These are phyloP conservation scores for Solanum corneliomulleri DNA, from an alignment of 257 asterid species.

Conservation along the genomic window DNA sequence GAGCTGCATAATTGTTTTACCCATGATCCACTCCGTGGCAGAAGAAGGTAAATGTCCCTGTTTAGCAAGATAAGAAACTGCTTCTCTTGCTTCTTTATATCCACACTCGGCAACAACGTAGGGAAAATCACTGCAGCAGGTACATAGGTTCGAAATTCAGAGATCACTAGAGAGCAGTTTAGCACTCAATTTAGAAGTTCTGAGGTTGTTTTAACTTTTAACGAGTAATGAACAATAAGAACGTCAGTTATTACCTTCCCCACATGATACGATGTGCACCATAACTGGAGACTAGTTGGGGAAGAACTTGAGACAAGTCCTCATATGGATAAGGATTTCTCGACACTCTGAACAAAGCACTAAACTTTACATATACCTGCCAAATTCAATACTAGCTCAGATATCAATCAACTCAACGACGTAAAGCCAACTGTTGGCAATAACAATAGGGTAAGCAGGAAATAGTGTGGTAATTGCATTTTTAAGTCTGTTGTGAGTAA, in stretches of 20 bases:
- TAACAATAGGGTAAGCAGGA: neutral
- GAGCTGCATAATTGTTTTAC: constrained; percentile 42
- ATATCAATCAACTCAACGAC: neutral
- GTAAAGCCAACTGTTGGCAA: neutral
- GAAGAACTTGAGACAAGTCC: constrained; percentile 38
- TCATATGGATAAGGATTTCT: constrained; percentile 51
- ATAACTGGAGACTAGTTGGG: constrained; percentile 44
- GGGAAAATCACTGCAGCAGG: constrained; percentile 63
- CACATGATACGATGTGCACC: constrained; percentile 81
- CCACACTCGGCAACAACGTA: constrained; percentile 63
- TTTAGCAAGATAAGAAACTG: constrained; percentile 23
- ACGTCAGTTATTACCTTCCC: constrained; percentile 55
- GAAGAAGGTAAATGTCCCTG: constrained; percentile 33
- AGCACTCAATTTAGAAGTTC: neutral
- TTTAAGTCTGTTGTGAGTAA: neutral
- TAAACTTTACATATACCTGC: constrained; percentile 65
- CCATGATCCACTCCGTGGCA: constrained; percentile 66
- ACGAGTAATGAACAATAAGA: neutral
- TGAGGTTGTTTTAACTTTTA: neutral
- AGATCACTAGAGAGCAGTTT: neutral
- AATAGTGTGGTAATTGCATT: neutral
- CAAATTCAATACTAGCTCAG: neutral
- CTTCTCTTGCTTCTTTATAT: constrained; percentile 70
- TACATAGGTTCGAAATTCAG: neutral
- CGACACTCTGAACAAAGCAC: constrained; percentile 72